A percentile compares a stretch with the other conserved stretches of the same genome.
phyloP scores from a whole-genome alignment of 2,329 filamentous ascomycete species.

The Venturia carpophila region DNA sequence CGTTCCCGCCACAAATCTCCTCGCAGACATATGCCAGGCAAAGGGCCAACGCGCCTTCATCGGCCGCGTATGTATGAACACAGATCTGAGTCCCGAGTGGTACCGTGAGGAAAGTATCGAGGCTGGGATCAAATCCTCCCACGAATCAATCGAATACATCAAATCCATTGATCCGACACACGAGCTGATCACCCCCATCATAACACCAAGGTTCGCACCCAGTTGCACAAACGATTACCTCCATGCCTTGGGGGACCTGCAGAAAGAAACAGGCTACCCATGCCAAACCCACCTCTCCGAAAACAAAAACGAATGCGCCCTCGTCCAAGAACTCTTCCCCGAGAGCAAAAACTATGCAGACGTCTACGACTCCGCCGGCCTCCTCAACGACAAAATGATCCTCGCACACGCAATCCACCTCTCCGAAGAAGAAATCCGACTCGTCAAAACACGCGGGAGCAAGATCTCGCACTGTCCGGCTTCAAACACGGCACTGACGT shows the following conservation, averaged over 20 bases:
- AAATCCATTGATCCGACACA: constrained; percentile 55
- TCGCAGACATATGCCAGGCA: constrained; percentile 72
- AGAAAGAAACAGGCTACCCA: constrained; percentile 54
- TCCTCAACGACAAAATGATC: constrained; percentile 67
- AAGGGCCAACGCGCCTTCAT: constrained; percentile 84
- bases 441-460: constrained; percentile 54
- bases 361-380: constrained; percentile 66
- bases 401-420: constrained; percentile 82
- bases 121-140: constrained; percentile 47
- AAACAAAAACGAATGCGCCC: constrained; percentile 62
- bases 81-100: constrained; percentile 57
- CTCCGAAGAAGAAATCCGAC: constrained; percentile 53
- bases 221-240: constrained; percentile 51
- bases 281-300: constrained; percentile 89
- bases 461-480: constrained; percentile 82
- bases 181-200: constrained; percentile 64
- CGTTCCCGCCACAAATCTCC: constrained; percentile 79
- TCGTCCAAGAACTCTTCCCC: constrained; percentile 66
- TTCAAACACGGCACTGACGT: constrained; percentile 75
- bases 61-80: constrained; percentile 93
- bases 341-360: constrained; percentile 56
- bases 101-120: constrained; percentile 68
- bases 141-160: constrained; percentile 50
- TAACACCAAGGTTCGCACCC: constrained; percentile 62
- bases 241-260: constrained; percentile 54